phyloP scores from a whole-genome alignment of 768 basidiomycete species.

The Austroboletus eburneus region DNA sequence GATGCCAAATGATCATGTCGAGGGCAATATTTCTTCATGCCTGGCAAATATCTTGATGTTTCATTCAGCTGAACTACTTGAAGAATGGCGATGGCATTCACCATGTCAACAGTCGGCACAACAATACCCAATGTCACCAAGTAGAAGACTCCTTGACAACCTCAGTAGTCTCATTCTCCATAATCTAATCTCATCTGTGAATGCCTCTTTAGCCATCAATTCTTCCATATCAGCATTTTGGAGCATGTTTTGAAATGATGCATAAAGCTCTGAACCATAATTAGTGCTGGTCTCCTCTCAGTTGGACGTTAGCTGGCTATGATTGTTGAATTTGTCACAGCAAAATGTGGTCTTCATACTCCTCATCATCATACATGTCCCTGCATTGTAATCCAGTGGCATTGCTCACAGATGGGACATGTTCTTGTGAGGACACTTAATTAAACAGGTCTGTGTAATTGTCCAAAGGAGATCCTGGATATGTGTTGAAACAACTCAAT shows the following conservation, averaged over 20 bases:
- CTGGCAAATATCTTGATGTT: slow-evolving; percentile 87
- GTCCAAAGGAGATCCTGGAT: slow-evolving; percentile 43
- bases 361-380: slow-evolving; percentile 73
- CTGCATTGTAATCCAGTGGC: slow-evolving; percentile 80
- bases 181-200: slow-evolving; percentile 81
- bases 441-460: slow-evolving; percentile 52
- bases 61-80: slow-evolving; percentile 81
- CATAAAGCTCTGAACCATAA: slow-evolving; percentile 89
- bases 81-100: slow-evolving; percentile 80
- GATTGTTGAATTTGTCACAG: slow-evolving; percentile 76
- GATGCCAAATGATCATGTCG: slow-evolving; percentile 91
- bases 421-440: slow-evolving; percentile 52
- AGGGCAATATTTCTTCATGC: slow-evolving; percentile 98
- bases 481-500: too few relatives aligned
- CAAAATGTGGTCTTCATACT: slow-evolving; percentile 67
- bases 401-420: slow-evolving; percentile 78
- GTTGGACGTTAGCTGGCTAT: slow-evolving; percentile 72
- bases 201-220: slow-evolving; percentile 72
- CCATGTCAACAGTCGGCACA: slow-evolving; percentile 89
- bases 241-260: slow-evolving; percentile 95
- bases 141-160: slow-evolving; percentile 79
- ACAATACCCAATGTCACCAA: slow-evolving; percentile 78
- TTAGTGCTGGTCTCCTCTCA: slow-evolving; percentile 76
- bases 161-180: slow-evolving; percentile 86
- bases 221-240: slow-evolving; percentile 73